A percentile compares a stretch with the other conserved stretches of the same genome.
These are phyloP conservation scores for Aspergillus sp. DNA, from an alignment of 2,329 filamentous ascomycete genomes.

Conservation along the genomic window DNA sequence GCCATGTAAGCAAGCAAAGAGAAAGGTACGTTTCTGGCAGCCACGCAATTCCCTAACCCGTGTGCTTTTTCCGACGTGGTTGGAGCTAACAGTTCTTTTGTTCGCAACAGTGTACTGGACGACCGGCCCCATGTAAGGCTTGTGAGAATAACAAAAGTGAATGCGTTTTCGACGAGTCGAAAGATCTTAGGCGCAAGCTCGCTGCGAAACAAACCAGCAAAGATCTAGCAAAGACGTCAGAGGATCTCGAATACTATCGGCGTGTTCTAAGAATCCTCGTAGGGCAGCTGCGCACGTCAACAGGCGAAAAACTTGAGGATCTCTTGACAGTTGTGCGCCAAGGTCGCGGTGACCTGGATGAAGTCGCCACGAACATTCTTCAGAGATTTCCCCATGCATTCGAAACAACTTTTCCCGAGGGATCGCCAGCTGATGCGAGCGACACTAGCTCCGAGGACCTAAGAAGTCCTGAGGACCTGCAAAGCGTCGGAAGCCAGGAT, in stretches of 20 bases:
- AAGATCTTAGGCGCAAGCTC: conserved; percentile 44
- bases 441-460: conserved; percentile 25
- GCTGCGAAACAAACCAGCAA: conserved; percentile 40
- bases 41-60: background rate
- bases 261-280: conserved; percentile 37
- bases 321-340: conserved; percentile 35
- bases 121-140: conserved; percentile 40
- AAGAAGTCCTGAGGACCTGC: conserved; percentile 19
- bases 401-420: background rate
- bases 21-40: conserved; percentile 33
- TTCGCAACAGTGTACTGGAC: conserved; percentile 39
- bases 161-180: conserved; percentile 42
- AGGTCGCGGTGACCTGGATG: conserved; percentile 29
- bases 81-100: conserved; percentile 8
- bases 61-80: background rate
- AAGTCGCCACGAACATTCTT: conserved; percentile 28
- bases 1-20: conserved; percentile 42
- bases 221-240: conserved; percentile 38
- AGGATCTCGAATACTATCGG: conserved; percentile 41
- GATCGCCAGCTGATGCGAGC: conserved; percentile 22
- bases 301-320: conserved; percentile 28
- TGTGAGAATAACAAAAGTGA: conserved; percentile 35
- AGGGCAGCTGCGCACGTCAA: conserved; percentile 32
- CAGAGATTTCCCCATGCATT: background rate
- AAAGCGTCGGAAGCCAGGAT: conserved; percentile 9